Evolutionary conservation across 108 stramenopile genomes (phyloP), one percentile per base, ranked within the genome.

Genomic region (Pseudonitzschia multiseries): DNA sequence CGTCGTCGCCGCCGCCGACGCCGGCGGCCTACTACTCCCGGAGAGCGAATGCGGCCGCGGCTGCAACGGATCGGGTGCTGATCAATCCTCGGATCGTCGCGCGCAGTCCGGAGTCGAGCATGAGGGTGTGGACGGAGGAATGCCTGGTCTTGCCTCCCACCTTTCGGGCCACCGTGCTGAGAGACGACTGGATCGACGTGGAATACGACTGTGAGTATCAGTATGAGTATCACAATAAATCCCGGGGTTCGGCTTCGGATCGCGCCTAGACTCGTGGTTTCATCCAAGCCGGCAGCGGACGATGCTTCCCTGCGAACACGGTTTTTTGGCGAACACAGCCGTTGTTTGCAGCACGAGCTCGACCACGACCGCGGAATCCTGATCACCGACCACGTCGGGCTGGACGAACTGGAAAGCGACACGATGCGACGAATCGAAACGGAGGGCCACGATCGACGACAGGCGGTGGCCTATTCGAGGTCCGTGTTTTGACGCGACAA

Each of bases 311-410:
- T 59, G 5, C 21, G 27, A 59, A 57, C 48, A n/a, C 70, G 68
- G 12, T 74, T 91, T 0, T 27, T 57, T 14, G 87, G 86, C 52
- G 93, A 92, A 73, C 46, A 77, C 20, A 88, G 89, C 31, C 80
- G 93, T 24, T 79, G 82, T 43, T 72, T 79, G 10, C 93, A 95
- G 59, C 93, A 95, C 71, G 93, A 95, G 81, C 76, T 90, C 70
- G 89, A 95, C 79, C 93, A 95, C 70, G 93, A 95, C 81, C 80
- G 81, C 10, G 93, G 93, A 1, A 83, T 95, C 65, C 65, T 95
- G 3, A 86, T 90, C 27, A 77, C 85, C 18, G 93, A 95, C 88
- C 93, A 95, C 78, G 84, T 92, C 2, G 79, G 69, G 5, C 70
- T 87, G 64, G 79, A 87, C 0, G 91, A 92, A 59, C 36, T 92